phyloP scores from a whole-genome alignment of 2,329 filamentous ascomycete genomes.

The Ophiosphaerella korrae region DNA sequence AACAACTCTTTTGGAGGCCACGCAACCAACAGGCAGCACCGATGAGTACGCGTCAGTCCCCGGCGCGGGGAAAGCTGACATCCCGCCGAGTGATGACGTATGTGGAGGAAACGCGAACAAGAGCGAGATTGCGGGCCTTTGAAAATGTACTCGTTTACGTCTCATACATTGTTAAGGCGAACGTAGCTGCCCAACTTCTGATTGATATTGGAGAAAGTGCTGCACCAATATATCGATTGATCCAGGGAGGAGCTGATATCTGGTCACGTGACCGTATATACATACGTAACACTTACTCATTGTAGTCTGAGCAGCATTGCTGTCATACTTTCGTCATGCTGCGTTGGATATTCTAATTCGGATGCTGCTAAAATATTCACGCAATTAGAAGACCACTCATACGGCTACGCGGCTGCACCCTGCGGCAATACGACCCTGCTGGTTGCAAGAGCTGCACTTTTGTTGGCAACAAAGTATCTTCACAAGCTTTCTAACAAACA shows the following conservation, averaged over 20 bases:
- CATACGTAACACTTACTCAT: too few relatives aligned
- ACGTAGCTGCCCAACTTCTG: too few relatives aligned
- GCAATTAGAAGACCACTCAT: background rate
- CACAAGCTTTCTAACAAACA: conserved; percentile 37
- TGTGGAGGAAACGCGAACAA: background rate
- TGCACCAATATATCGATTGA: too few relatives aligned
- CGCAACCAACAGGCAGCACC: conserved; percentile 17
- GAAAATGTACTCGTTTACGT: too few relatives aligned
- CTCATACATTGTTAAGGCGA: too few relatives aligned
- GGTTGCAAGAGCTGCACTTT: too few relatives aligned
- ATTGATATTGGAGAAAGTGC: too few relatives aligned
- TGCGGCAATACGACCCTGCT: background rate
- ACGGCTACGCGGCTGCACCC: background rate
- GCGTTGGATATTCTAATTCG: background rate
- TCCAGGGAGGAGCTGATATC: too few relatives aligned
- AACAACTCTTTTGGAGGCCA: background rate
- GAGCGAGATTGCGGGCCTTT: too few relatives aligned
- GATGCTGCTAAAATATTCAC: background rate
- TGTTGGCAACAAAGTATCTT: too few relatives aligned
- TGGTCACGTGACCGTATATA: too few relatives aligned
- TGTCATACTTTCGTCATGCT: conserved; percentile 18
- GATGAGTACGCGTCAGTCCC: conserved; percentile 13
- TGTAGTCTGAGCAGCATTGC: background rate
- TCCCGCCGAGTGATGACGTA: background rate
- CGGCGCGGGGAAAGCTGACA: conserved; percentile 3